Evolutionary conservation across 345 rosid species (phyloP).

Genomic region (Corchorus olitorius): DNA sequence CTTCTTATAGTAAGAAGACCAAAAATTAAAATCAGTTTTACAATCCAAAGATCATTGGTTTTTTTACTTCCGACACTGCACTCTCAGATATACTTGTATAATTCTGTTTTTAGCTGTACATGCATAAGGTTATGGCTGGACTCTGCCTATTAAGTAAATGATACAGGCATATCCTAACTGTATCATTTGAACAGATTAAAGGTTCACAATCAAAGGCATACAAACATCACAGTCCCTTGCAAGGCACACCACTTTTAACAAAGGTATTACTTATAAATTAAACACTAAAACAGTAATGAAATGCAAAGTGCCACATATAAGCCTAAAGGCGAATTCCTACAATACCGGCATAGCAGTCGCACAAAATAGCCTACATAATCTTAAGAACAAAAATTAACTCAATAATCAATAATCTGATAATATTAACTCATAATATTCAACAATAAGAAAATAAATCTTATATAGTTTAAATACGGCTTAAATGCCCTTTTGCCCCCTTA

Average conservation of each 20-base stretch:
- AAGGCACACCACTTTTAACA: neutral
- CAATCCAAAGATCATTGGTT: no score
- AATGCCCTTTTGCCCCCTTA: neutral
- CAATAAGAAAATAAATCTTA: neutral
- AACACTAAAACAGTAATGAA: neutral
- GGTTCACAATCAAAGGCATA: neutral
- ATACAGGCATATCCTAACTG: neutral
- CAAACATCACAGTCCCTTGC: neutral
- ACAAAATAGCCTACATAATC: neutral
- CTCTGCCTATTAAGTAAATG: neutral
- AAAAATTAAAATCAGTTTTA: no score
- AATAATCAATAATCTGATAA: neutral
- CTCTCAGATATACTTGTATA: no score
- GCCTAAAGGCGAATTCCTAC: neutral
- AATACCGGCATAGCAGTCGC: no score
- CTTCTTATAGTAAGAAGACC: no score
- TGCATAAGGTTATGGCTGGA: no score
- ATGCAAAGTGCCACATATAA: neutral
- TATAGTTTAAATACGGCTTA: neutral
- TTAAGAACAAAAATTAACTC: no score
- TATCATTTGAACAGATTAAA: neutral
- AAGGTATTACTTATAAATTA: neutral
- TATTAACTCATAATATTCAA: neutral
- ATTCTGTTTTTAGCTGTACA: no score
- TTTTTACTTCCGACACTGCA: no score